Conservation (phyloP, 208 protist species). For the Wallacemonas sp. region DNA sequence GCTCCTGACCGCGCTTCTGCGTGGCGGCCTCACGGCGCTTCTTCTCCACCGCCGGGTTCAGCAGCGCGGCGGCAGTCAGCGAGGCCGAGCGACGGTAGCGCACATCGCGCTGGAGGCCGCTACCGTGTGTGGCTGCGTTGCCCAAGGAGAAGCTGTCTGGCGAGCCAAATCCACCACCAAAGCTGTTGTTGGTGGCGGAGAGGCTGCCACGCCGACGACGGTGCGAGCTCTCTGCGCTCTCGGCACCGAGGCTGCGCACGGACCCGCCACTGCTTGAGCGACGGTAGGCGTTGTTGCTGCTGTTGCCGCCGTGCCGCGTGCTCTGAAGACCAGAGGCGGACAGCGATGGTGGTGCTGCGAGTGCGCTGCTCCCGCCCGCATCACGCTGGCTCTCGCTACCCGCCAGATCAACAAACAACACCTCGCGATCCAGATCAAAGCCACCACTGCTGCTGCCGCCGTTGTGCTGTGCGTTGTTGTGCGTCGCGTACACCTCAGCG, state of each 20-base stretch:
- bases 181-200: conserved; percentile 2
- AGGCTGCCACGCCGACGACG: conserved; percentile 5
- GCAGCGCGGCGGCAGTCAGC: not conserved
- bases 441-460: not conserved
- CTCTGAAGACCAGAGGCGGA: not conserved
- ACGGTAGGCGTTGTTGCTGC: not conserved
- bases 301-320: conserved; percentile 7
- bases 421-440: conserved; percentile 23
- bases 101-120: not conserved
- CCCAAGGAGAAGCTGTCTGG: conserved; percentile 8
- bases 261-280: not conserved
- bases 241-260: conserved; percentile 1
- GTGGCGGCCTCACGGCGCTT: conserved; percentile 16
- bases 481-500: conserved; percentile 25
- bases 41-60: conserved; percentile 14
- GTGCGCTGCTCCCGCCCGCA: not conserved
- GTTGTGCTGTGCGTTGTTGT: not conserved
- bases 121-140: not conserved
- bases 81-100: conserved; percentile 3
- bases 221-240: not conserved
- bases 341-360: too few species aligned
- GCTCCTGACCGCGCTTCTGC: conserved; percentile 40
- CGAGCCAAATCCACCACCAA: conserved; percentile 10
- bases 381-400: conserved; percentile 62
- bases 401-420: conserved; percentile 66